Conservation (phyloP, 257 asterid species). For the Cruciata laevipes region DNA sequence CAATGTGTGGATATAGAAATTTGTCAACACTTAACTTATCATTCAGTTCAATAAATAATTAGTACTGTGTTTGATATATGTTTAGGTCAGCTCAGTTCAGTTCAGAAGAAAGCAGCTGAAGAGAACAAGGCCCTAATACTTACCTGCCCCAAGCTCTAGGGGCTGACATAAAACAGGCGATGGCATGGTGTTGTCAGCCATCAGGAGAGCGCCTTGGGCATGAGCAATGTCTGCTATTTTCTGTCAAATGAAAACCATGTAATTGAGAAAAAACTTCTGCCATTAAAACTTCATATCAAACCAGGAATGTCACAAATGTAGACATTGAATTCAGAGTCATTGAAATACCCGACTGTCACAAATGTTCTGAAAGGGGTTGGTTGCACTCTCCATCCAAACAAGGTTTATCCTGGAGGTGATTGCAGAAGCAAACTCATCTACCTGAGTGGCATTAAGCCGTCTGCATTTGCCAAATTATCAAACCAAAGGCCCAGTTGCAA, state of each 20-base stretch:
- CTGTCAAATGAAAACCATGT: conserved; percentile 29
- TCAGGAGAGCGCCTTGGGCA: conserved; percentile 68
- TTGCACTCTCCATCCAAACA: conserved; percentile 96
- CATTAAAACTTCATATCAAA: conserved; percentile 3
- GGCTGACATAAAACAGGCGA: conserved; percentile 85
- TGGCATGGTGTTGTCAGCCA: conserved; percentile 96
- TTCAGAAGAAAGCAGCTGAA: neutral
- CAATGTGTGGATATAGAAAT: conserved; percentile 37
- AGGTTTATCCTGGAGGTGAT: conserved; percentile 68
- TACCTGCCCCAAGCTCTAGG: conserved; percentile 91
- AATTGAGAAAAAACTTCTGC: neutral
- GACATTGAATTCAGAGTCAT: too few relatives aligned
- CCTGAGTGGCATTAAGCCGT: conserved; percentile 76
- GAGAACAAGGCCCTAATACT: neutral
- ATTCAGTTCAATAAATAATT: too few relatives aligned
- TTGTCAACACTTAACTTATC: neutral
- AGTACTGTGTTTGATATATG: neutral
- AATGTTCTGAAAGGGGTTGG: conserved; percentile 91
- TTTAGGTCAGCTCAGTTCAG: neutral
- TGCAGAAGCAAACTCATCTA: conserved; percentile 66
- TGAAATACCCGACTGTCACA: conserved; percentile 70
- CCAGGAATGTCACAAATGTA: neutral
- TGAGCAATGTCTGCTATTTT: conserved; percentile 83
- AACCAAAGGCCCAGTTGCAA: conserved; percentile 8
- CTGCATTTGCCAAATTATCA: conserved; percentile 28